phyloP scores from a whole-genome alignment of 441 rosid genomes.

The Brassica balearica region DNA sequence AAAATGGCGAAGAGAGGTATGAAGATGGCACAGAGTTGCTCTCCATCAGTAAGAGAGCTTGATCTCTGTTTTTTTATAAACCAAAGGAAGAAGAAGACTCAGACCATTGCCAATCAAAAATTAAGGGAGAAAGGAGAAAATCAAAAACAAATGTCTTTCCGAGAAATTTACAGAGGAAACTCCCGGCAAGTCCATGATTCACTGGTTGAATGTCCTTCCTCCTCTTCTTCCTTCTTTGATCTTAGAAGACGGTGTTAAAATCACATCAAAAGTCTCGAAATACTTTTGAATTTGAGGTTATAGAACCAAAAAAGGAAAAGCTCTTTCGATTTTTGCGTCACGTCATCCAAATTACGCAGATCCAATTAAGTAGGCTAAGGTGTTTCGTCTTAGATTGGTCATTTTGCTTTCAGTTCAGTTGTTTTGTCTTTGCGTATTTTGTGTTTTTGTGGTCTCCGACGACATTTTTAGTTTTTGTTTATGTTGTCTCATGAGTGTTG shows the following conservation, averaged over 20 bases:
- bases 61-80: constrained; percentile 47
- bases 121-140: constrained; percentile 5
- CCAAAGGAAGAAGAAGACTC: neutral
- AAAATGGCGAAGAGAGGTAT: constrained; percentile 60
- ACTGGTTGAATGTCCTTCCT: neutral
- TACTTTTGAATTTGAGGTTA: neutral
- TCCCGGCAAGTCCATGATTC: constrained; percentile 32
- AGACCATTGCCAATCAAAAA: constrained; percentile 10
- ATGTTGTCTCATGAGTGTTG: no score
- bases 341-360: neutral
- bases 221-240: neutral
- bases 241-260: neutral
- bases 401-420: no score
- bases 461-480: no score
- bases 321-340: neutral
- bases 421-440: no score
- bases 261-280: constrained; percentile 10
- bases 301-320: neutral
- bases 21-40: constrained; percentile 64
- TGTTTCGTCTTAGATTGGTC: no score
- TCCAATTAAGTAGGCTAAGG: neutral
- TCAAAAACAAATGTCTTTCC: neutral
- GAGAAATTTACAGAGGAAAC: constrained; percentile 37
- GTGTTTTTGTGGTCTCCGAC: no score
- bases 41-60: constrained; percentile 65